Percentiles rank a stretch among this genome's conserved stretches.
These are phyloP conservation scores for Colletotrichum eremochloae DNA, from an alignment of 2,329 filamentous ascomycete genomes.

Conservation along the genomic window DNA sequence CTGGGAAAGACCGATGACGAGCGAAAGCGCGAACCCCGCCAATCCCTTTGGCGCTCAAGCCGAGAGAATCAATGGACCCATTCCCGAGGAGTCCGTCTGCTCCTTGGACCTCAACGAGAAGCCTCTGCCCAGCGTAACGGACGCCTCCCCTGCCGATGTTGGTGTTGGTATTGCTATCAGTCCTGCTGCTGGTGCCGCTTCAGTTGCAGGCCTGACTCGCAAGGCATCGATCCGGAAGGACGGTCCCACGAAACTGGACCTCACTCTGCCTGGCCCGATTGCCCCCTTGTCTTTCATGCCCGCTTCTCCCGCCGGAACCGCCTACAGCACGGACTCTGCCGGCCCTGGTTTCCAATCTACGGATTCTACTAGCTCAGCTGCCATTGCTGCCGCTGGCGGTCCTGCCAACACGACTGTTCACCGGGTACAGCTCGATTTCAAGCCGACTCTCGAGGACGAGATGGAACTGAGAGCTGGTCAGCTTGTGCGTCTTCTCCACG, in stretches of 20 bases:
- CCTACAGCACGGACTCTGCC: constrained; percentile 71
- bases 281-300: constrained; percentile 54
- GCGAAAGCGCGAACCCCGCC: constrained; percentile 63
- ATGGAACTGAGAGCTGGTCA: constrained; percentile 84
- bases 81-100: constrained; percentile 53
- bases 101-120: constrained; percentile 53
- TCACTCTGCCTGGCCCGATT: constrained; percentile 60
- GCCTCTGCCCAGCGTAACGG: constrained; percentile 32
- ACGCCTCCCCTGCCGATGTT: constrained; percentile 6
- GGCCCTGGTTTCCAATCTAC: constrained; percentile 60
- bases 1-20: constrained; percentile 64
- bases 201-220: constrained; percentile 58
- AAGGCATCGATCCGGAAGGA: constrained; percentile 70
- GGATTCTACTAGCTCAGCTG: constrained; percentile 66
- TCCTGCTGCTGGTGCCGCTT: constrained; percentile 54
- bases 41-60: constrained; percentile 81
- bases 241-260: constrained; percentile 64
- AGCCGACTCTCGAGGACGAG: constrained; percentile 92
- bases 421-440: constrained; percentile 94
- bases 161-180: constrained; percentile 46
- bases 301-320: constrained; percentile 73
- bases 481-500: constrained; percentile 89
- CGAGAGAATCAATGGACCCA: constrained; percentile 62
- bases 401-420: constrained; percentile 78
- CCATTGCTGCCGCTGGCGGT: constrained; percentile 73